phyloP scores from a whole-genome alignment of 2,329 filamentous ascomycete genomes.

The Colletotrichum kahawae region DNA sequence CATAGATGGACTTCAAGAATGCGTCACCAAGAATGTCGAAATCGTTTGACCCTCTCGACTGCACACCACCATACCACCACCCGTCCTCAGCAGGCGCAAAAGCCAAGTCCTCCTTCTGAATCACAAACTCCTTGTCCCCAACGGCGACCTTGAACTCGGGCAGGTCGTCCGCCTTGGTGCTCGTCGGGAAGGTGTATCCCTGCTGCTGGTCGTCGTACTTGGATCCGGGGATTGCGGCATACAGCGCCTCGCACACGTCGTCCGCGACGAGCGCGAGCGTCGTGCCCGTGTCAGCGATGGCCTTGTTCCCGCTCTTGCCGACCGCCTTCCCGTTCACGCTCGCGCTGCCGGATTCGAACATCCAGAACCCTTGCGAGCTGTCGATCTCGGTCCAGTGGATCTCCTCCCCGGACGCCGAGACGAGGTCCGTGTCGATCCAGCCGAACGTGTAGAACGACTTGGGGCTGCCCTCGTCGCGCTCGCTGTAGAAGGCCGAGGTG shows the following conservation, averaged over 20 bases:
- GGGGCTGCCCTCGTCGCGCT: conserved; percentile 50
- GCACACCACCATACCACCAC: conserved; percentile 16
- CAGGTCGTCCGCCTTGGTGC: conserved; percentile 29
- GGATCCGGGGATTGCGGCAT: conserved; percentile 27
- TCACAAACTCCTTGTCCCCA: conserved; percentile 51
- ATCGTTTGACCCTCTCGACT: conserved; percentile 12
- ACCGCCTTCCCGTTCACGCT: conserved; percentile 50
- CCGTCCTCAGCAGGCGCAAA: conserved; percentile 9
- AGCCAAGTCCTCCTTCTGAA: conserved; percentile 15
- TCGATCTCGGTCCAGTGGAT: conserved; percentile 69
- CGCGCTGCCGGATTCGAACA: conserved; percentile 64
- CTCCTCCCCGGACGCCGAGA: conserved; percentile 56
- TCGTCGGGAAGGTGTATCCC: conserved; percentile 47
- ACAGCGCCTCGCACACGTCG: conserved; percentile 27
- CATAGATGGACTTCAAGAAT: conserved; percentile 18
- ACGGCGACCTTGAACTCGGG: conserved; percentile 60
- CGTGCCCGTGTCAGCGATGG: conserved; percentile 65
- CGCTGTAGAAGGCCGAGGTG: conserved; percentile 15
- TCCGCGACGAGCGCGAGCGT: conserved; percentile 59
- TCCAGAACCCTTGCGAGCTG: conserved; percentile 70
- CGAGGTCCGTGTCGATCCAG: conserved; percentile 67
- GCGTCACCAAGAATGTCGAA: conserved; percentile 17
- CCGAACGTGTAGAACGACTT: conserved; percentile 77
- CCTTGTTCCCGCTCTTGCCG: conserved; percentile 46
- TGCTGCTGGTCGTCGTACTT: conserved; percentile 25